Base-by-base conservation (phyloP, 805 yeast species). In the Candida rishiriensis region DNA sequence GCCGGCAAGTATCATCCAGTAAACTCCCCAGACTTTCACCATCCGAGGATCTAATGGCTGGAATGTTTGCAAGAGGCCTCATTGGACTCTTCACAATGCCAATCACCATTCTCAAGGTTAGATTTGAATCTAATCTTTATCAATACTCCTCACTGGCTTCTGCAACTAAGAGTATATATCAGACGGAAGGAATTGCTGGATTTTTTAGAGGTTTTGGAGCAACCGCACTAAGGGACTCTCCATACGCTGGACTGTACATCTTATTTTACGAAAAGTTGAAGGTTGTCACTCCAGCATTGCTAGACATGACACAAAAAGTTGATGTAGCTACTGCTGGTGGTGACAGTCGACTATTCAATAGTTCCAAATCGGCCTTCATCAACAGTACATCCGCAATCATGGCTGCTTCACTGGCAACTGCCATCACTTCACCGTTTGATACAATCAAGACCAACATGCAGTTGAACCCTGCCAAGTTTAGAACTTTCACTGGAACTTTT, bases 1-100 rank as follows among this genome's bases (percentile, higher is more conserved):
- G 40, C 26, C 36, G 17, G 7, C 41, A 48, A 12, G 26, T 36
- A 5, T 50, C 60, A 9, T 63, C 65, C 17, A 76, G 75, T 31
- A 75, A 64, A 14, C 68, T 91, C 43, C 98, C 98, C 3, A 81
- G 78, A 57, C 71, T 93, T 32, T 70, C 85, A 3, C 81, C 79
- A 51, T 53, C 68, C 29, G 89, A 82, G 47, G 93, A 93, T 60
- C 65, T 90, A 41, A 41, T 77, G 7, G 73, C 90, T 0, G 98
- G 99, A 3, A 85, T 87, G 36, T 54, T 81, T 2, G 82, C 95
- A 1, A 71, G 99, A 44, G 88, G 89, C 0, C 45, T 77, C 1
- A 95, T 89, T 2, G 99, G 99, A 2, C 75, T 83, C 50, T 49
- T 87, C 9, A 88, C 96, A 6, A 93, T 93, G 99, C 99, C 99